Conservation (phyloP, 2,329 filamentous ascomycete species). For the Sarocladiaceae sp. region DNA sequence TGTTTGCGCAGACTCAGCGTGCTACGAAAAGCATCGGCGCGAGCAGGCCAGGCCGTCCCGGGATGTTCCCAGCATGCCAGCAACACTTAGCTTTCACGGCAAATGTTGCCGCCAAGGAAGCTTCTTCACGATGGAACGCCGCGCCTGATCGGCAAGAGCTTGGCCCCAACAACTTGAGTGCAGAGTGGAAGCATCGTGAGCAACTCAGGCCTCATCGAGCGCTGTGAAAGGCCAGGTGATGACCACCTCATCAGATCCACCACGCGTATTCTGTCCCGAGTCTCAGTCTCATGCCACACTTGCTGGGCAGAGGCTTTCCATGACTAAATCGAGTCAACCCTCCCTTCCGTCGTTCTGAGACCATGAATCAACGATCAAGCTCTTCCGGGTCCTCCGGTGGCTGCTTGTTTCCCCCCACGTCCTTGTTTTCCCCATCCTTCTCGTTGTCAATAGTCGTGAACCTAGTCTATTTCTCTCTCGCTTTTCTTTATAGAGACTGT, state of each 20-base stretch:
- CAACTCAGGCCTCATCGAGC: background rate
- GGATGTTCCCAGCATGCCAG: background rate
- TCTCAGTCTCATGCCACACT: conserved; percentile 7
- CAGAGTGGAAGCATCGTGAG: conserved; percentile 1
- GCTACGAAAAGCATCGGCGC: background rate
- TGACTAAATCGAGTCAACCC: conserved; percentile 13
- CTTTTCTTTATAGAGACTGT: background rate
- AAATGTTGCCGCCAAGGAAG: background rate
- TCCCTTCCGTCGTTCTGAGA: conserved; percentile 13
- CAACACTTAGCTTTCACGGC: background rate
- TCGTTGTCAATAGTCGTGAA: conserved; percentile 5
- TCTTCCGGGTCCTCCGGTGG: background rate
- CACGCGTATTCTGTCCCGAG: background rate
- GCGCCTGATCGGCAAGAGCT: background rate
- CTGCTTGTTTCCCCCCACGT: conserved; percentile 8
- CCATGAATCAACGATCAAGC: conserved; percentile 9
- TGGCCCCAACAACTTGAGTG: background rate
- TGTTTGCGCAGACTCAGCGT: background rate
- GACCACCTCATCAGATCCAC: conserved; percentile 1
- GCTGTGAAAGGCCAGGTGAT: background rate
- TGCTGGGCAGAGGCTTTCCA: background rate
- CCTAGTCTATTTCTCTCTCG: background rate
- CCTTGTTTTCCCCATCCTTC: conserved; percentile 3
- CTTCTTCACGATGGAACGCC: conserved; percentile 4
- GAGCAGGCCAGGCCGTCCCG: no score